Evolutionary conservation across 371 early-diverging fungal genomes (phyloP), one percentile per base, ranked within the genome.

Genomic region (Globomyces sp.): DNA sequence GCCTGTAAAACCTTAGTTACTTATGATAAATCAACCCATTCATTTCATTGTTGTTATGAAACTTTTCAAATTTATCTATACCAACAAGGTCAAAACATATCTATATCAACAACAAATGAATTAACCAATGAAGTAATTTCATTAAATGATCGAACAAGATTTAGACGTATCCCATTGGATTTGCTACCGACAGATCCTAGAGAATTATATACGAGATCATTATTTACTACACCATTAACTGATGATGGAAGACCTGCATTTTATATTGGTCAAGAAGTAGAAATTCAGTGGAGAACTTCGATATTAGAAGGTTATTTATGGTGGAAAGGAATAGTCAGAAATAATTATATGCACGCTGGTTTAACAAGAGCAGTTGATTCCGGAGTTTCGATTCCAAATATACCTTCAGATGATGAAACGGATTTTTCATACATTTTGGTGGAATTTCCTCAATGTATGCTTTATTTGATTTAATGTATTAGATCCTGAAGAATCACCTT

Each of bases 321-420:
- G 55, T 55, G 55, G 55, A 55, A 41, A 55, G 55, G 55, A 55
- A 39, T 55, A 8, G 55, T 55, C 4, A 55, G 34, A 3, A 55
- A 55, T 39, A 55, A 55, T 39, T 55, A 55, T 13, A 36, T 55
- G 4, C 39, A 5, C 34, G 39, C 24, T 10, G n/a, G 39, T 4
- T 13, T 55, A 37, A 36, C 34, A 39, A 39, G 40, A 5, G 39
- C 55, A 3, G 40, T 39, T 39, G 39, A 36, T 8, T 39, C 4
- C 39, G 55, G 55, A 55, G 40, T 55, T 10, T 36, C 34, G 8
- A 55, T 55, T 39, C 55, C 55, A 37, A 55, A 55, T 55, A 41
- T 37, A 37, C 34, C 39, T 36, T 55, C 34, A 6, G 40, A 55
- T 6, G 55, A 55, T 55, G 55, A 55, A 55, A 3, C 40, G 0